Evolutionary conservation across 1,284 basidiomycete species (phyloP).

Genomic region (Austroboletus niveus): DNA sequence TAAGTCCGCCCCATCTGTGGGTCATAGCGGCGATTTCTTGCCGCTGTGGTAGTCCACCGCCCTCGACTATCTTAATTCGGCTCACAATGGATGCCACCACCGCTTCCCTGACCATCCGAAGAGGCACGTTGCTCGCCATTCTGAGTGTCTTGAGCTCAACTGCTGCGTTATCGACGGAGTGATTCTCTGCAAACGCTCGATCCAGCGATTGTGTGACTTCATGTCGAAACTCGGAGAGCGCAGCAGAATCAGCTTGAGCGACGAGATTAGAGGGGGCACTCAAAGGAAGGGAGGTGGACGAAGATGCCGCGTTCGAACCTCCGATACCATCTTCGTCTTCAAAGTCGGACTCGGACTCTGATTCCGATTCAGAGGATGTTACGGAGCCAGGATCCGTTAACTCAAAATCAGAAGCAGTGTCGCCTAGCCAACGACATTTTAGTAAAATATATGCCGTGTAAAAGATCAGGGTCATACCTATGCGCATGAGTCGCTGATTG

Average conservation of each 20-base stretch:
- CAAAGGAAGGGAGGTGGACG: constrained; percentile 38
- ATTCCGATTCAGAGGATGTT: constrained; percentile 33
- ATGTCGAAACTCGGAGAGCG: constrained; percentile 68
- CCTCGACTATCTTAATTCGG: constrained; percentile 57
- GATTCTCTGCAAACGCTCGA: constrained; percentile 87
- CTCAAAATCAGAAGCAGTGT: constrained; percentile 57
- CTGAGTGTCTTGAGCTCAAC: constrained; percentile 93
- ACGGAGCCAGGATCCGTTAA: constrained; percentile 58
- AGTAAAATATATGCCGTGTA: constrained; percentile 1
- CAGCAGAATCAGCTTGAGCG: constrained; percentile 41
- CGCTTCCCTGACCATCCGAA: constrained; percentile 74
- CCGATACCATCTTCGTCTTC: constrained; percentile 31
- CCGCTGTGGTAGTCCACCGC: constrained; percentile 52
- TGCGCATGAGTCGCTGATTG: constrained; percentile 68
- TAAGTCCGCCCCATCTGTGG: constrained; percentile 68
- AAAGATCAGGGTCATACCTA: constrained; percentile 43
- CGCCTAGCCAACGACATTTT: constrained; percentile 42
- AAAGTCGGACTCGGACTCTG: constrained; percentile 30
- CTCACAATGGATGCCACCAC: constrained; percentile 75
- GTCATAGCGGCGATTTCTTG: constrained; percentile 59
- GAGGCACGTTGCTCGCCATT: constrained; percentile 89
- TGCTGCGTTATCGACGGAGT: constrained; percentile 87
- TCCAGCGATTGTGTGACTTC: constrained; percentile 83
- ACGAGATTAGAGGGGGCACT: constrained; percentile 36
- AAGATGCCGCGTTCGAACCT: constrained; percentile 41